Evolutionary conservation across 129 eudicot species (phyloP), one percentile per base, ranked within the genome.

Genomic region (Saussurea involucrata): DNA sequence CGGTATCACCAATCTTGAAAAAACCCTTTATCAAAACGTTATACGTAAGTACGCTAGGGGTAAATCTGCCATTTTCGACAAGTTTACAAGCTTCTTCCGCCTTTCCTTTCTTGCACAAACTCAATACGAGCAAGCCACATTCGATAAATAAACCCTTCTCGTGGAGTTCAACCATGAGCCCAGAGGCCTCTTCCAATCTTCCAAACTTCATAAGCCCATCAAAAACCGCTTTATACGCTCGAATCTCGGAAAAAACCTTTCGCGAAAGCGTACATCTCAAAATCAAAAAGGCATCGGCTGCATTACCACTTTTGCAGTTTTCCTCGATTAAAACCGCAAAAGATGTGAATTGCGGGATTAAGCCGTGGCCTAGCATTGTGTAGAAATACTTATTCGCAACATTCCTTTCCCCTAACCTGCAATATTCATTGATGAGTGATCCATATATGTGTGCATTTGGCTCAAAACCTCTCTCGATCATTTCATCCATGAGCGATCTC

Each of bases 361-460:
- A 68, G 24, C 80, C 83, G 61, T 63, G 83, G 18, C 53, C 74
- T 21, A 74, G 4, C 80, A 83, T 74, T 25, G 79, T 66, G 66
- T 78, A 73, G 24, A 83, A 83, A 79, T 83, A 83, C 73, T 66
- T 78, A 60, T 74, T 71, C 25, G 83, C 86, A 73, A 78, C 42
- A 42, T 78, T 74, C 20, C 32, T 68, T 53, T 80, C 85, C 27
- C 85, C 32, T 33, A 71, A 24, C 61, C 42, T 71, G 71, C 88
- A 80, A 81, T 80, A 84, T 31, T 79, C 83, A 68, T 24, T 42
- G 13, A 84, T 76, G 42, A 84, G 42, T 25, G 85, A 53, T 58
- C 70, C 83, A 67, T 37, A 72, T 55, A 78, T 76, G 55, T 34
- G 61, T 3, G 60, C 57, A 33, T 84, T 76, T 36, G 88, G 88